These are phyloP conservation scores for Xanthoconium purpureum DNA, from an alignment of 768 basidiomycete genomes.

Conservation along the genomic window DNA sequence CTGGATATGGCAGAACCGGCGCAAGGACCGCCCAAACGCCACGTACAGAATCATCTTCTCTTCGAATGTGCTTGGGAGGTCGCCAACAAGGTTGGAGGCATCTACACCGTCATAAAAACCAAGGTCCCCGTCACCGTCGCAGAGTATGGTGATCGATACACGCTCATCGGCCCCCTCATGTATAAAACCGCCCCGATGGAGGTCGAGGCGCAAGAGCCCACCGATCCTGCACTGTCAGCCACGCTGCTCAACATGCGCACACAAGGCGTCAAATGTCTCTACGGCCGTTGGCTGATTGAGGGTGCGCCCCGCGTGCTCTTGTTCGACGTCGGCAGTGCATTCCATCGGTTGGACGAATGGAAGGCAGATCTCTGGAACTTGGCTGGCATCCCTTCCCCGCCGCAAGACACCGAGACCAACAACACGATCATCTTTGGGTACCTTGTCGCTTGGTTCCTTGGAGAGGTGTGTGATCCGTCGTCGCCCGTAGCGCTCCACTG, in stretches of 20 bases:
- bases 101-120: conserved; percentile 99
- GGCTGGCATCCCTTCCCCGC: conserved; percentile 95
- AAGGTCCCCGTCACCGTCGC: conserved; percentile 97
- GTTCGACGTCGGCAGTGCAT: conserved; percentile 91
- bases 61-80: conserved; percentile 99
- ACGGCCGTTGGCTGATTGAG: conserved; percentile 98
- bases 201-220: conserved; percentile 90
- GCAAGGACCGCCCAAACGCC: conserved; percentile 45
- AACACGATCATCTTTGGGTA: conserved; percentile 98
- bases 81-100: conserved; percentile 97
- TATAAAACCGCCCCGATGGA: conserved; percentile 99
- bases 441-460: conserved; percentile 99
- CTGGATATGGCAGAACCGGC: conserved; percentile 20
- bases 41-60: conserved; percentile 75
- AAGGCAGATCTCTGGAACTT: conserved; percentile 98
- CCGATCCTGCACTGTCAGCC: conserved; percentile 71
- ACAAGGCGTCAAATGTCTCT: conserved; percentile 90
- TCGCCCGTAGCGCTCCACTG: conserved; percentile 4
- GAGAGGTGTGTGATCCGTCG: conserved; percentile 63
- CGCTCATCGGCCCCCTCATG: conserved; percentile 94
- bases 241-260: conserved; percentile 80
- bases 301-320: conserved; percentile 93
- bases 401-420: conserved; percentile 97
- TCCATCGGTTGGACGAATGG: conserved; percentile 93
- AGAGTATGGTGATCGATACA: conserved; percentile 94